Conservation (phyloP, 345 rosid genomes). For the Aquilaria malaccensis region DNA sequence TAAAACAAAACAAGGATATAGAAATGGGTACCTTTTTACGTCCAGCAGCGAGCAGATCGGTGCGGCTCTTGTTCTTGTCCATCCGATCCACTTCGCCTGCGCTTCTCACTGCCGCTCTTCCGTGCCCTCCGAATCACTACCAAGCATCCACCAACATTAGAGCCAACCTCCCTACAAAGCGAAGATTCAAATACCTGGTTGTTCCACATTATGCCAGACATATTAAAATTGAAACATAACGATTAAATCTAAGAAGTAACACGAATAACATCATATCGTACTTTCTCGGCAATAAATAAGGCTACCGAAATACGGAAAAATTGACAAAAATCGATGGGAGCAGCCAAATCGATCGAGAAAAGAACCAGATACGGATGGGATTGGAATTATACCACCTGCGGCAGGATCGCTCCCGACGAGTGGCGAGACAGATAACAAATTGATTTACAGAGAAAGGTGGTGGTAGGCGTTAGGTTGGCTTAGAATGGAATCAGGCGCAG, state of each 20-base stretch:
- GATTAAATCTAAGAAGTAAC: too few species aligned
- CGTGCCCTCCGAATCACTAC: slow-evolving; percentile 14
- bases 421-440: too few species aligned
- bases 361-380: background rate
- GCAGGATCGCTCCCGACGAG: too few species aligned
- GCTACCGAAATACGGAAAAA: background rate
- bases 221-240: too few species aligned
- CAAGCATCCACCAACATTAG: slow-evolving; percentile 32
- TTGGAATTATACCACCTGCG: too few species aligned
- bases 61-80: slow-evolving; percentile 90
- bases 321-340: too few species aligned
- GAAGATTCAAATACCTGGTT: too few species aligned
- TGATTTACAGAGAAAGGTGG: too few species aligned
- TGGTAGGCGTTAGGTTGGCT: background rate
- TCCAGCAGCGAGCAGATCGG: slow-evolving; percentile 89
- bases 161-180: slow-evolving; percentile 14
- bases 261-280: too few species aligned
- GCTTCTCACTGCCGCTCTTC: slow-evolving; percentile 20
- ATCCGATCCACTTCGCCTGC: slow-evolving; percentile 37
- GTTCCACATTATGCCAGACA: too few species aligned
- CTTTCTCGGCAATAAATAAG: background rate
- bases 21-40: slow-evolving; percentile 61
- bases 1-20: background rate
- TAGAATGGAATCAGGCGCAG: background rate
- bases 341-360: too few species aligned